These are phyloP conservation scores for Torulaspora delbrueckii DNA, from an alignment of 805 yeast genomes.

Conservation along the genomic window DNA sequence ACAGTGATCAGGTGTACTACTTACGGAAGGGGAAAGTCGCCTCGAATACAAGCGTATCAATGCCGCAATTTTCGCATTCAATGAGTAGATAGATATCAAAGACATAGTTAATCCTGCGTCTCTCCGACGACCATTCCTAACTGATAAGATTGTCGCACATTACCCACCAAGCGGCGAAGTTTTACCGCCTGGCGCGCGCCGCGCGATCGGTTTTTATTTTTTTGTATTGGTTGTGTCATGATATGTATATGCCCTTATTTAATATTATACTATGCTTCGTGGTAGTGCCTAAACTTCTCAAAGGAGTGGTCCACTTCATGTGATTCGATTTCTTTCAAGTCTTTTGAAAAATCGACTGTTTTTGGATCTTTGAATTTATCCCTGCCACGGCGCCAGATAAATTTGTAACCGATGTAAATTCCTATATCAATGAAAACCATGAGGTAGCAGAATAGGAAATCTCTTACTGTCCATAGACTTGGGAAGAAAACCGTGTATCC, in stretches of 20 bases:
- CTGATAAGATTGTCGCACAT: neutral
- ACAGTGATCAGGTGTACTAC: neutral
- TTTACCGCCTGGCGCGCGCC: neutral
- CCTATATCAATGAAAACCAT: conserved; percentile 57
- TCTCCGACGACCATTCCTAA: neutral
- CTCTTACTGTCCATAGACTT: conserved; percentile 56
- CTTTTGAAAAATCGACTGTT: conserved; percentile 52
- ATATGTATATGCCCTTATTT: neutral
- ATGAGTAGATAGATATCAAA: neutral
- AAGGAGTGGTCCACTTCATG: conserved; percentile 42
- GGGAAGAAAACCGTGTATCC: conserved; percentile 71
- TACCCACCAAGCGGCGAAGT: neutral
- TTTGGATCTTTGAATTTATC: conserved; percentile 43
- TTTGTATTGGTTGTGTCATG: too few species aligned
- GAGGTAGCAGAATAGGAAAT: conserved; percentile 65
- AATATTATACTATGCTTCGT: conserved; percentile 1
- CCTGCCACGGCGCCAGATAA: conserved; percentile 39
- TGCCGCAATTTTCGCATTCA: neutral
- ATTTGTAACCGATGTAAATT: conserved; percentile 49
- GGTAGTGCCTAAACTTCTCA: conserved; percentile 20
- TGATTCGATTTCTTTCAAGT: conserved; percentile 52
- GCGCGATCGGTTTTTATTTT: neutral
- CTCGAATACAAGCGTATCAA: neutral
- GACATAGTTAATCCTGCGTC: neutral
- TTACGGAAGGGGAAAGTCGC: too few species aligned